Percentiles rank a stretch among this genome's conserved stretches.
Conservation (phyloP, 1,139 yeast genomes). For the Zygoascus meyerae region DNA sequence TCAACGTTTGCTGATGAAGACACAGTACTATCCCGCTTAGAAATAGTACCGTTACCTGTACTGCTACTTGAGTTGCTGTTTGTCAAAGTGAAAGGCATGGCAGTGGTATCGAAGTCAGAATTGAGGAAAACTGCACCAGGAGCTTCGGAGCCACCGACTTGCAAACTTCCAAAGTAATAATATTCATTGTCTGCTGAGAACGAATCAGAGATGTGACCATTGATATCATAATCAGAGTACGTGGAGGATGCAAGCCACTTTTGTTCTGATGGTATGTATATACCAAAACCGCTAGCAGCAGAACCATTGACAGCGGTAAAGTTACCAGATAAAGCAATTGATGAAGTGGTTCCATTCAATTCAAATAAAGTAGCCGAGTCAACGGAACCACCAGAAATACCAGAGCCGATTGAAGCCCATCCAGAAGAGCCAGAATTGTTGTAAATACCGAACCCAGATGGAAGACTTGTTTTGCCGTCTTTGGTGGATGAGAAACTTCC, state of each 20-base stretch:
- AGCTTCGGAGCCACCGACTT: slow-evolving; percentile 21
- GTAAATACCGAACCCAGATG: slow-evolving; percentile 26
- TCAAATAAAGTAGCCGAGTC: slow-evolving; percentile 22
- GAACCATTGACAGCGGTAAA: slow-evolving; percentile 22
- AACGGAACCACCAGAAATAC: slow-evolving; percentile 26
- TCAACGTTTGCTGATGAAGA: slow-evolving; percentile 13
- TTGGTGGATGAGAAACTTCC: slow-evolving; percentile 7
- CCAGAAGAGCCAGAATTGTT: slow-evolving; percentile 21
- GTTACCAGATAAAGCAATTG: slow-evolving; percentile 34
- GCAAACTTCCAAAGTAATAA: slow-evolving; percentile 25
- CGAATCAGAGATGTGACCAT: slow-evolving; percentile 22
- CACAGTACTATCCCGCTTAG: slow-evolving; percentile 18
- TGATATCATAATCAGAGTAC: slow-evolving; percentile 13
- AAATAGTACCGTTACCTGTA: slow-evolving; percentile 13
- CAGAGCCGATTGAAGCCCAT: slow-evolving; percentile 26
- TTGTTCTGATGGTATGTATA: slow-evolving; percentile 26
- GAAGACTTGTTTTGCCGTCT: slow-evolving; percentile 21
- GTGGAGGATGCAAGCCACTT: slow-evolving; percentile 27
- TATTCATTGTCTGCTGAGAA: slow-evolving; percentile 12
- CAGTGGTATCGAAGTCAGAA: slow-evolving; percentile 21
- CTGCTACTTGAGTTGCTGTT: slow-evolving; percentile 19
- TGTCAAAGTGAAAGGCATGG: slow-evolving; percentile 35
- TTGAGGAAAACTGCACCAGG: slow-evolving; percentile 27
- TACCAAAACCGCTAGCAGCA: slow-evolving; percentile 22
- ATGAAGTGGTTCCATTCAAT: slow-evolving; percentile 32